Conservation (phyloP, 371 early-diverging fungal species). For the Mucor ambiguus region DNA sequence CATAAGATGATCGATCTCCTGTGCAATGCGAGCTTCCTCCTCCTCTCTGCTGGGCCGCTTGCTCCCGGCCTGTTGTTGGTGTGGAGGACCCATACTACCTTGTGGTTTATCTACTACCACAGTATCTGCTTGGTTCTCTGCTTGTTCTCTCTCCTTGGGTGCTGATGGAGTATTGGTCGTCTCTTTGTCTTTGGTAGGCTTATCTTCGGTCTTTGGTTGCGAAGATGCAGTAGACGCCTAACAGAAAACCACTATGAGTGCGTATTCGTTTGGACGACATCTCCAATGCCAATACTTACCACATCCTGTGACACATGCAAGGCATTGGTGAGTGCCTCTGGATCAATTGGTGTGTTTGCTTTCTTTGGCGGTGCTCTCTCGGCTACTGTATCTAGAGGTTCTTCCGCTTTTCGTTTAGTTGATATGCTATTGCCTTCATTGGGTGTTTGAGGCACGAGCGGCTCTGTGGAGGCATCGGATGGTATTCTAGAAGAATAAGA, state of each 20-base stretch:
- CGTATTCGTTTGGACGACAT: background rate
- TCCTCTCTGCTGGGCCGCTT: slow-evolving; percentile 8
- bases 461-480: background rate
- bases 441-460: background rate
- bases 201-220: background rate
- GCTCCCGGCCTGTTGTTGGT: background rate
- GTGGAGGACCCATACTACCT: background rate
- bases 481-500: background rate
- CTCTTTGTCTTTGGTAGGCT: background rate
- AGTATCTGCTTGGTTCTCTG: background rate
- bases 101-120: background rate
- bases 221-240: background rate
- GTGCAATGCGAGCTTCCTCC: slow-evolving; percentile 15
- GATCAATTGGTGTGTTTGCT: background rate
- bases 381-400: background rate
- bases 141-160: background rate
- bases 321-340: background rate
- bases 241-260: background rate
- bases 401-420: background rate
- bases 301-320: background rate
- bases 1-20: slow-evolving; percentile 50
- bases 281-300: background rate
- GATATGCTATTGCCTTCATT: background rate
- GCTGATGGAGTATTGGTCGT: background rate
- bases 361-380: background rate